These are phyloP conservation scores for Cucurbita moschata DNA, from an alignment of 306 rosid species.

Conservation along the genomic window DNA sequence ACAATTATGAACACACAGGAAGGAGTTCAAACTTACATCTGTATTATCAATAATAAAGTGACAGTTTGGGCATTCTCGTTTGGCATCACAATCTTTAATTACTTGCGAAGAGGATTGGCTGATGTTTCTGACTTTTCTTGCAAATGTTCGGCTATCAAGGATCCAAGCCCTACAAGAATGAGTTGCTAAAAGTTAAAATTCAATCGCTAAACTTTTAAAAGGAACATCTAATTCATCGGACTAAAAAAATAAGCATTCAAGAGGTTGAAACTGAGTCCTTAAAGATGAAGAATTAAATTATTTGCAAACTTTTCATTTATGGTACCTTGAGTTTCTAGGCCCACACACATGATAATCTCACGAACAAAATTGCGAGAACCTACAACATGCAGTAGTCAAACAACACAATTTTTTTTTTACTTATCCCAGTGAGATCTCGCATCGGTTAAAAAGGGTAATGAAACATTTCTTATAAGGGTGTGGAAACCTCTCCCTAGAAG, in stretches of 20 bases:
- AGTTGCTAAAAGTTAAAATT: constrained; percentile 1
- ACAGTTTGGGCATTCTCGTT: constrained; percentile 77
- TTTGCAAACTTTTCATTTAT: background rate
- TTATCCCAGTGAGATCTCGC: too few species aligned
- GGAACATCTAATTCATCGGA: background rate
- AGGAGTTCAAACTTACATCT: constrained; percentile 49
- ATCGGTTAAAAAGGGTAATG: too few species aligned
- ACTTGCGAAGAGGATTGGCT: constrained; percentile 29
- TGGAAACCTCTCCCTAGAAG: too few species aligned
- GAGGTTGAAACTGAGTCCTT: background rate
- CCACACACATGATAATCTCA: background rate
- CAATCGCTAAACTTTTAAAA: background rate
- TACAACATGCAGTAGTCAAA: background rate
- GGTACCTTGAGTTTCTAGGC: background rate
- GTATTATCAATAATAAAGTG: constrained; percentile 39
- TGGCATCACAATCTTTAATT: constrained; percentile 62
- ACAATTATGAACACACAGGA: constrained; percentile 2
- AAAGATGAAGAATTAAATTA: background rate
- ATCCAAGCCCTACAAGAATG: constrained; percentile 62
- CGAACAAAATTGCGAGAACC: background rate
- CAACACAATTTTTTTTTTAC: too few species aligned
- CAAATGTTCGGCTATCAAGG: constrained; percentile 51
- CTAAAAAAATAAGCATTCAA: background rate
- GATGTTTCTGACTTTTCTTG: constrained; percentile 62
- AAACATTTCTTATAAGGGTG: too few species aligned